Evolutionary conservation across 352 stramenopile species (phyloP), one percentile per base, ranked within the genome.

Genomic region (Elongisporangium prolatum): DNA sequence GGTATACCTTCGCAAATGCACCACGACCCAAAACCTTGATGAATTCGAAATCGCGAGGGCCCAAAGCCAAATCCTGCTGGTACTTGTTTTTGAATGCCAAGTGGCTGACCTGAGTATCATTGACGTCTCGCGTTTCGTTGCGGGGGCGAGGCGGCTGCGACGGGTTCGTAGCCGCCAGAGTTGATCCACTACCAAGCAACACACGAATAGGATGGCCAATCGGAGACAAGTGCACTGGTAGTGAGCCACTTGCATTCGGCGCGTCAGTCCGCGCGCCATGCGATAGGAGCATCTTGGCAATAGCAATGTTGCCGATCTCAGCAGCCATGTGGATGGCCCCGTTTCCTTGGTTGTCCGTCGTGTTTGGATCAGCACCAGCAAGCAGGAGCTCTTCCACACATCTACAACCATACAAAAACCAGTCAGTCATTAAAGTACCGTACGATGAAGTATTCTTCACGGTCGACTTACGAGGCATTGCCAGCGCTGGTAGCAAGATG

Each of bases 71-170:
- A 53, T 91, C 84, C 63, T 91, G 72, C 65, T 95, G 83, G 70
- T 95, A 95, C 66, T 93, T 95, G 80, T 95, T 95, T 70, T 94
- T 94, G 68, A 94, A 94, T 18, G 84, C 84, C 49, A 94, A 67
- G 67, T 94, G 84, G n/a, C 73, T 80, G 6, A 88, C 84, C 54
- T 93, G 75, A 20, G 77, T 91, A 18, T 81, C 75, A 25, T 90
- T 89, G 20, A 57, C 66, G 16, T 89, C 77, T 18, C 76, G 71
- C 2, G 52, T 65, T 21, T 88, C 75, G 18, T 70, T 81, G n/a
- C 68, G 75, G 49, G 71, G 72, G 48, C 79, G 80, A 16, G 81
- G 79, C 1, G 79, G 79, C 56, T 89, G 77, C 25, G 80, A 86
- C 24, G 78, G 80, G 24, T 89, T 88, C 11, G 78, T 87, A n/a